Base-by-base conservation (phyloP, 306 rosid species). In the Pterocarpus santalinus region DNA sequence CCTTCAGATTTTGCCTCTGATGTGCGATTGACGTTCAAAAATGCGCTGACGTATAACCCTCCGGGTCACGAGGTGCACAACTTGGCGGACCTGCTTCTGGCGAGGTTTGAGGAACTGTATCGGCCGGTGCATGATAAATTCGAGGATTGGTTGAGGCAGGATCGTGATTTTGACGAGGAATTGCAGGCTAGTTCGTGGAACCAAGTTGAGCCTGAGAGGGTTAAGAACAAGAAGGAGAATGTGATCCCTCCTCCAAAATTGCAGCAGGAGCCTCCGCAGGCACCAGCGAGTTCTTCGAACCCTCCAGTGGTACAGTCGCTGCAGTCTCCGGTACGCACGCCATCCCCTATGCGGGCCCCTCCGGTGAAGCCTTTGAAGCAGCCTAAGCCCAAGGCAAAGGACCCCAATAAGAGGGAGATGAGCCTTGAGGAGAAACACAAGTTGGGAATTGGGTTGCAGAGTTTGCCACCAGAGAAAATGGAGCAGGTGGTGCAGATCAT, bases 301-400 rank as follows among this genome's bases (percentile, higher is more conserved):
- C 97, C 92, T 0, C 90, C 89, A 0, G 15, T 82, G 70, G 7
- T 34, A n/a, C 97, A 90, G 65, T 93, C 98, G 57, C 57, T 22
- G 28, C 28, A 22, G 10, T 43, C 47, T 1, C 96, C 97, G 0
- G 97, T 90, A 32, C 86, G 85, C 4, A 86, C 95, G 0, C 91
- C 97, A 0, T 90, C 97, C 0, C 98, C 98, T 5, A 65, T 86
- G 84, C 75, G 87, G 15, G 87, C 89, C 0, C 91, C 87, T 2
- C 91, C 85, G 0, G 92, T 87, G 83, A 96, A 93, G 84, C 87
- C 92, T 0, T 12, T 90, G 87, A 96, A 89, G 89, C 99, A 87
- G 74, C 99, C 99, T 0, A 96, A 96, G 87, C 99, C 99, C 0
- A 95, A 95, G 90, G 98, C 99, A 0, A 96, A 90, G 89, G 99